Conservation (phyloP, 2,329 filamentous ascomycete species). For the Alternaria conjuncta region DNA sequence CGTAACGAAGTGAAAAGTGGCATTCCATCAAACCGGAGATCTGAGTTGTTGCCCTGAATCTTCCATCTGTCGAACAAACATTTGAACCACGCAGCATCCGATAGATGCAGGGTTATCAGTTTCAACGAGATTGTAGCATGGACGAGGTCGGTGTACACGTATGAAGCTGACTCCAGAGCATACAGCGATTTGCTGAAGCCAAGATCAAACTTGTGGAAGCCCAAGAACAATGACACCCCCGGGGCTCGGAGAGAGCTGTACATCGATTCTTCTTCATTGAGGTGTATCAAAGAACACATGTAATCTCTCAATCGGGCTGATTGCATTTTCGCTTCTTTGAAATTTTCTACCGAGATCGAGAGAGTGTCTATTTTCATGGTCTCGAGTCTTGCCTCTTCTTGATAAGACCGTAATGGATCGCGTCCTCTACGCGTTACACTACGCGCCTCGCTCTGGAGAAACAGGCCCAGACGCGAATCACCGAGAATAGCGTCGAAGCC, state of each 20-base stretch:
- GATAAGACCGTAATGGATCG: background rate
- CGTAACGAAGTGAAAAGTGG: background rate
- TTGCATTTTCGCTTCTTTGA: background rate
- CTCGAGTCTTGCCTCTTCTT: background rate
- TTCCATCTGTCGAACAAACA: background rate
- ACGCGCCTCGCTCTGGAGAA: background rate
- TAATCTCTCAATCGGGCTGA: background rate
- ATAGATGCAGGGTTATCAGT: background rate
- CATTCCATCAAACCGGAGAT: background rate
- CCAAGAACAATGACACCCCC: background rate
- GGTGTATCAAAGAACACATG: background rate
- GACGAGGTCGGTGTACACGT: background rate
- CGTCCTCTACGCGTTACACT: background rate
- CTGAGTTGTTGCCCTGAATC: background rate
- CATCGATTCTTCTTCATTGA: background rate
- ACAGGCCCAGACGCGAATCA: background rate
- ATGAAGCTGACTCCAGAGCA: background rate
- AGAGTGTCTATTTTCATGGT: background rate
- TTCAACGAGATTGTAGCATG: background rate
- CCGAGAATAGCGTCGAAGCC: background rate
- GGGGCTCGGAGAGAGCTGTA: background rate
- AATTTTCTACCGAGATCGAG: background rate
- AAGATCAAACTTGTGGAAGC: background rate
- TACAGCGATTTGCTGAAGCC: background rate
- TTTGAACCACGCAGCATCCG: background rate